phyloP scores from a whole-genome alignment of 2,329 filamentous ascomycete genomes.

The Hypocrella siamensis region DNA sequence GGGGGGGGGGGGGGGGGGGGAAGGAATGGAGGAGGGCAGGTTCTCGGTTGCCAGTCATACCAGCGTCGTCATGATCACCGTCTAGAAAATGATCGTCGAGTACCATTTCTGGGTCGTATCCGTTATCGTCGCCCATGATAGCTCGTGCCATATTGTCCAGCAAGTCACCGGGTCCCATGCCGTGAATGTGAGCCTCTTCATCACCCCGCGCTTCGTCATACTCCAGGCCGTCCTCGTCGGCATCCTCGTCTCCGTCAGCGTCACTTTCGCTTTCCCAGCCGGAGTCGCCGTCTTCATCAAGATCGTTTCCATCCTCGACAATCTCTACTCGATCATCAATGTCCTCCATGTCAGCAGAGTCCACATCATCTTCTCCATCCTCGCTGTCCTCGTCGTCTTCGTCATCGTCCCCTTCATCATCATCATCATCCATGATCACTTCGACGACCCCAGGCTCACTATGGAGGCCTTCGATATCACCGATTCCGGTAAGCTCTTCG shows the following conservation, averaged over 20 bases:
- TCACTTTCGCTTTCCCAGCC: slow-evolving; percentile 47
- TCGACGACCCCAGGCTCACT: slow-evolving; percentile 49
- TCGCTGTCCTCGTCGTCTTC: slow-evolving; percentile 50
- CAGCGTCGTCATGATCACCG: slow-evolving; percentile 44
- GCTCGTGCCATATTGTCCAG: slow-evolving; percentile 41
- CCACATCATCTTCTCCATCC: slow-evolving; percentile 31
- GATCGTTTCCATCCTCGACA: slow-evolving; percentile 42
- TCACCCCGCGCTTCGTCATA: slow-evolving; percentile 42
- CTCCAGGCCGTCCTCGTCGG: slow-evolving; percentile 36
- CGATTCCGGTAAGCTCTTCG: slow-evolving; percentile 69
- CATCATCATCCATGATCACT: slow-evolving; percentile 63
- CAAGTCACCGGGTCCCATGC: slow-evolving; percentile 26
- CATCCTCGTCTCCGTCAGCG: slow-evolving; percentile 36
- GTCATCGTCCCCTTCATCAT: slow-evolving; percentile 48
- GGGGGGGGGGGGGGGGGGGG: not conserved
- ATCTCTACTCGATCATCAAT: slow-evolving; percentile 40
- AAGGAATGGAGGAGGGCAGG: not conserved
- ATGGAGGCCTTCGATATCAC: slow-evolving; percentile 62
- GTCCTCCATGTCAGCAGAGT: slow-evolving; percentile 31
- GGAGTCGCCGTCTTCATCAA: slow-evolving; percentile 43
- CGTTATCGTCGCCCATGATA: slow-evolving; percentile 34
- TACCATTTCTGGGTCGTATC: slow-evolving; percentile 34
- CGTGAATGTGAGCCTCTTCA: slow-evolving; percentile 31
- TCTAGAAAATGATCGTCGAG: slow-evolving; percentile 37
- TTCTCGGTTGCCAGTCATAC: slow-evolving; percentile 19